Evolutionary conservation across 257 asterid genomes (phyloP).

Genomic region (Gentiana straminea): DNA sequence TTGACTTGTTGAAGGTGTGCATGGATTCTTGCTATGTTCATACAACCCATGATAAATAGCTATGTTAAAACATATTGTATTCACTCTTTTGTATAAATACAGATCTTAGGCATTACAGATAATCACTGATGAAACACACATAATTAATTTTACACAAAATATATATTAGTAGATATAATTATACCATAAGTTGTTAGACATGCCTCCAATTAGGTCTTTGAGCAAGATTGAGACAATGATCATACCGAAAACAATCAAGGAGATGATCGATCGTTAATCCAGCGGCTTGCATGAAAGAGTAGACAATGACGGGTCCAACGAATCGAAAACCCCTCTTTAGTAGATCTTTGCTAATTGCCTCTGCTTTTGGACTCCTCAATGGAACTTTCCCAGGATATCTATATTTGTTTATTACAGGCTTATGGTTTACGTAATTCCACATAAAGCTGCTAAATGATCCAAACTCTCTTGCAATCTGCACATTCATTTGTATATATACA

Average conservation of each 20-base stretch:
- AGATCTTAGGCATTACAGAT: too few species aligned
- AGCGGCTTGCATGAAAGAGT: conserved; percentile 85
- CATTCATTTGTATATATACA: not conserved
- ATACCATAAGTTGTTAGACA: conserved; percentile 22
- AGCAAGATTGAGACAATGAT: conserved; percentile 63
- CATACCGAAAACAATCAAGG: conserved; percentile 61
- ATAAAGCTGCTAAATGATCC: conserved; percentile 79
- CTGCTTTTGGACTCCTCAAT: conserved; percentile 76
- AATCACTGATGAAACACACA: too few species aligned
- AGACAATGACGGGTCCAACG: conserved; percentile 84
- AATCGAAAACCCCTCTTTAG: conserved; percentile 68
- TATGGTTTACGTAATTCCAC: conserved; percentile 73
- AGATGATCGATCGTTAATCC: conserved; percentile 87
- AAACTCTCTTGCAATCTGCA: conserved; percentile 55
- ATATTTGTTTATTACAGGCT: conserved; percentile 67
- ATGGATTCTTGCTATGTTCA: too few species aligned
- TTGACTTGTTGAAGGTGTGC: not conserved
- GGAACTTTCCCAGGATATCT: conserved; percentile 72
- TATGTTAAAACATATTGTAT: too few species aligned
- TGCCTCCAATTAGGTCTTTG: conserved; percentile 92
- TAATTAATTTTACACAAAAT: too few species aligned
- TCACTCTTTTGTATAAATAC: too few species aligned
- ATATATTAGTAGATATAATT: too few species aligned
- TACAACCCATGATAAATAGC: too few species aligned
- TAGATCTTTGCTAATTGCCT: conserved; percentile 74